These are phyloP conservation scores for Neohortaea acidophila DNA, from an alignment of 495 filamentous ascomycete species.

Conservation along the genomic window DNA sequence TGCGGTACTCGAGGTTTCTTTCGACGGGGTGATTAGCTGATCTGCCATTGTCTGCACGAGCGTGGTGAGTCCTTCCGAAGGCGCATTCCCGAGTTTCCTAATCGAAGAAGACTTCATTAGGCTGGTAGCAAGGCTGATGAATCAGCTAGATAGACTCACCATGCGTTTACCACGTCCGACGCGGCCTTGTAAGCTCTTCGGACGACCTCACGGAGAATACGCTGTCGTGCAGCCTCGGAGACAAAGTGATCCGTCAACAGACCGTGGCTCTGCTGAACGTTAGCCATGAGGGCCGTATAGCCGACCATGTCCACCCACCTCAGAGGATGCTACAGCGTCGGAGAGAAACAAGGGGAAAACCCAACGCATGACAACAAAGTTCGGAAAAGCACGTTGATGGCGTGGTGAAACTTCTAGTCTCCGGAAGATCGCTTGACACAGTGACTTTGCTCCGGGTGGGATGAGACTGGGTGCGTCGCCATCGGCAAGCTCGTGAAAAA, in stretches of 20 bases:
- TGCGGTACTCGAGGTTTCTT: too few relatives aligned
- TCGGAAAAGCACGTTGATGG: slow-evolving; percentile 55
- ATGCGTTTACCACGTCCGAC: slow-evolving; percentile 39
- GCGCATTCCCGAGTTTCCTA: slow-evolving; percentile 40
- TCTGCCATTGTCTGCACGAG: slow-evolving; percentile 5
- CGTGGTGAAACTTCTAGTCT: slow-evolving; percentile 57
- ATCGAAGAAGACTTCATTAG: slow-evolving; percentile 17
- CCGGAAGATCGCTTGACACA: slow-evolving; percentile 65
- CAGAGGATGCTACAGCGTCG: slow-evolving; percentile 74
- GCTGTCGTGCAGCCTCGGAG: slow-evolving; percentile 73
- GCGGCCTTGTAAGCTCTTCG: slow-evolving; percentile 62
- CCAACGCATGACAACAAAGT: slow-evolving; percentile 78
- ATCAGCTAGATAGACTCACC: slow-evolving; percentile 23
- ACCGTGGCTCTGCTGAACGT: slow-evolving; percentile 48
- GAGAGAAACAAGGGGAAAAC: slow-evolving; percentile 78
- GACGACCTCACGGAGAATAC: slow-evolving; percentile 72
- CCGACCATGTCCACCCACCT: slow-evolving; percentile 52
- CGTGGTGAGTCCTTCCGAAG: background rate
- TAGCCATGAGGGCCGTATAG: too few relatives aligned
- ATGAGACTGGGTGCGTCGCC: slow-evolving; percentile 60
- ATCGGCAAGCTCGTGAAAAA: slow-evolving; percentile 79
- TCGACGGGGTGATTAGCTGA: too few relatives aligned
- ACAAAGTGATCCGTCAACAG: slow-evolving; percentile 86
- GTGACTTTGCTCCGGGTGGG: slow-evolving; percentile 64
- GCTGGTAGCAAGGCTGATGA: background rate